Base-by-base conservation (phyloP, 2,329 filamentous ascomycete genomes). In the Aspergillus sp. region DNA sequence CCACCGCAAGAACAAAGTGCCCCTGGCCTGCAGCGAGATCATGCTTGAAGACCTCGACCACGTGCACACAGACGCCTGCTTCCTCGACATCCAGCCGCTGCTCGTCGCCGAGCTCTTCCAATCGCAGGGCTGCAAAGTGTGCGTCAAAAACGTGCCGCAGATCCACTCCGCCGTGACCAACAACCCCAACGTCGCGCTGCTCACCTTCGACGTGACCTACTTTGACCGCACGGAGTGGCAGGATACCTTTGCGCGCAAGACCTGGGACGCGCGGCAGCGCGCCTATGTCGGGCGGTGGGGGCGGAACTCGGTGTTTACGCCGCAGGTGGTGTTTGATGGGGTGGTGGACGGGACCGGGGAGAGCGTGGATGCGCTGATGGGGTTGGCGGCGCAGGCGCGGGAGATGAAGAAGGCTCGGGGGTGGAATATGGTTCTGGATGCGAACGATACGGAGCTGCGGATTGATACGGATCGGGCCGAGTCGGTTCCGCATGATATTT, bases 1-100 rank as follows among this genome's bases (percentile, higher is more conserved):
- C 54, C 54, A 45, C 28, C 54, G 54, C 54, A 56, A 56, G 23
- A 56, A 56, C 45, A 56, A 56, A 56, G 54, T 49, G 17, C 54
- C 54, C 7, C 54, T 56, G 4, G 54, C 54, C 15, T 56, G 54
- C 45, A 56, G 41, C 54, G 54, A 34, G 25, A 48, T 56, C 25
- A 15, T 23, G 4, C 28, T 56, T 15, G 25, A 38, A 15, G 54
- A 56, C 3, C 25, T 38, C n/a, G 54, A 56, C 53, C 54, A 56
- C 43, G 54, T 56, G n/a, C 54, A 56, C 43, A 56, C 54, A 22
- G 43, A 48, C 25, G 54, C 54, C 15, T 56, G 54, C 28, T 56
- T 56, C 45, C 54, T 56, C 25, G 54, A 56, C 43, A 19, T 56
- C n/a, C 54, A 56, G 19, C 54, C 54, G n/a, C 54, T 56, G 9